Base-by-base conservation (phyloP, 805 yeast genomes). In the Candida railenensis region DNA sequence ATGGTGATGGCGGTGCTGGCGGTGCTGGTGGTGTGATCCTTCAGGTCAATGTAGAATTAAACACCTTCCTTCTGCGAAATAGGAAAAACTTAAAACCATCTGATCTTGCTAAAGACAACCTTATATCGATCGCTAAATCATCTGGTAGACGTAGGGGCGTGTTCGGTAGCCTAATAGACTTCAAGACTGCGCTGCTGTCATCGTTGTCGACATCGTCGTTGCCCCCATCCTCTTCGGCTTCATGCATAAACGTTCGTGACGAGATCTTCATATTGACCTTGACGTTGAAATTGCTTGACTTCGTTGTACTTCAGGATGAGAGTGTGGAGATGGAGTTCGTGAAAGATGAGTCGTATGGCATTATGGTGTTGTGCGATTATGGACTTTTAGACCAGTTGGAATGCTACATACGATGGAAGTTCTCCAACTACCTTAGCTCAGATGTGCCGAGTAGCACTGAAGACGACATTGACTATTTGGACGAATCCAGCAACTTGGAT, bases 211-310 rank as follows among this genome's bases (percentile, higher is more conserved):
- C 36, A 14, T 14, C 39, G 12, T 36, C 39, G n/a, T 25, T 25
- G 30, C 9, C 39, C 7, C 14, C 39, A 19, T 22, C 12, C 40
- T 9, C 40, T n/a, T 19, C 40, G 22, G 11, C 22, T 4, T 18
- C 40, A n/a, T 37, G n/a, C 22, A 11, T 22, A 8, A 39, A 38
- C 20, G 12, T 48, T 15, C 25, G 28, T 20, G 22, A 59, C 44
- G 73, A 70, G 44, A 53, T 65, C 4, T 71, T 70, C 48, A 62
- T 71, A 14, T 71, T 69, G 7, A 63, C 55, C 22, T 49, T 67
- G 14, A 49, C 48, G 9, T 53, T 71, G 42, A 49, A 51, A 32
- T 43, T 66, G 11, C 49, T 61, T 22, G 53, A 57, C 18, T 59
- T 68, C 34, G 36, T 52, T 1, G 49, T 65, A 2, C 45, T 53